These are phyloP conservation scores for Rhododendron simsii DNA, from an alignment of 148 eudicot genomes.

Conservation along the genomic window DNA sequence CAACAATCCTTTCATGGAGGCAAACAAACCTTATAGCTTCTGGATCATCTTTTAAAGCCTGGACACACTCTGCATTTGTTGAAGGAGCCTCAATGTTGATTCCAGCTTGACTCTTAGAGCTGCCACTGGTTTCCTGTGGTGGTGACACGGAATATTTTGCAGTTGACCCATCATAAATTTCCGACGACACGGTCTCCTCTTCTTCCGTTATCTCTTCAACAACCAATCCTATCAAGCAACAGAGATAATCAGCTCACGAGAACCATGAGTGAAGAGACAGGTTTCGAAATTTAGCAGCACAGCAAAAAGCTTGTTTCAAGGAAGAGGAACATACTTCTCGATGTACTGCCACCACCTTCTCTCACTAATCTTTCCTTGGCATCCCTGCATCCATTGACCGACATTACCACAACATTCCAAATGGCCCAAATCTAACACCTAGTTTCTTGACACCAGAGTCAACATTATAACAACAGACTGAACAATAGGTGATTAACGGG, in stretches of 20 bases:
- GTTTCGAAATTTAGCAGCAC: not conserved
- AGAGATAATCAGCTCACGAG: conserved; percentile 1
- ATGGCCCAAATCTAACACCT: not conserved
- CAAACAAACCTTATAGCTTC: conserved; percentile 58
- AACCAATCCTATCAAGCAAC: conserved; percentile 50
- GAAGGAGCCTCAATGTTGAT: conserved; percentile 28
- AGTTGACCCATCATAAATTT: conserved; percentile 24
- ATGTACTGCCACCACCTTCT: conserved; percentile 41
- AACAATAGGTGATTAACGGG: not conserved
- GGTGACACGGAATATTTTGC: conserved; percentile 26
- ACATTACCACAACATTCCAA: conserved; percentile 8
- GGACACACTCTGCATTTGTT: conserved; percentile 44
- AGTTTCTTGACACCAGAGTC: not conserved
- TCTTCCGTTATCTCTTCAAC: conserved; percentile 94
- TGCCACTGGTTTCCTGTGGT: conserved; percentile 34
- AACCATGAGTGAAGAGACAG: conserved; percentile 8
- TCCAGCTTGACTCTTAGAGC: conserved; percentile 25
- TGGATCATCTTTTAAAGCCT: conserved; percentile 76
- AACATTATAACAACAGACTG: not conserved
- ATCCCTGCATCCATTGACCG: conserved; percentile 36
- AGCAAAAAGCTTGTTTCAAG: not conserved
- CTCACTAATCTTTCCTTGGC: conserved; percentile 44
- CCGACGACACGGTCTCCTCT: conserved; percentile 30
- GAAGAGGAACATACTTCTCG: conserved; percentile 45
- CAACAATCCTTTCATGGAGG: not conserved